These are phyloP conservation scores for Brassica nigra DNA, from an alignment of 345 rosid genomes.

Conservation along the genomic window DNA sequence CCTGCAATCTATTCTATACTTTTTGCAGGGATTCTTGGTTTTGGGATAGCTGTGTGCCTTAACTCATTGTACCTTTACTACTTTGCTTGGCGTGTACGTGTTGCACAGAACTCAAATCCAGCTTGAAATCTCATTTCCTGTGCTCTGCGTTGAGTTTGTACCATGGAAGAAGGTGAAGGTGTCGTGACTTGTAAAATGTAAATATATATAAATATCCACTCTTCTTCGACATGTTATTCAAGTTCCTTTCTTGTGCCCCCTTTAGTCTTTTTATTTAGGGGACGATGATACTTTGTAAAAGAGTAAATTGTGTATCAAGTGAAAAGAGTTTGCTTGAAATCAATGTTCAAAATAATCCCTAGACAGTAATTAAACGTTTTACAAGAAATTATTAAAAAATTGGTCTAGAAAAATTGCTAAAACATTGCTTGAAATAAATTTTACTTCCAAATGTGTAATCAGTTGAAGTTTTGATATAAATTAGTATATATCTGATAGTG, in stretches of 20 bases:
- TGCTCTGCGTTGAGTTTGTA: slow-evolving; percentile 22
- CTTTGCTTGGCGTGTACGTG: slow-evolving; percentile 58
- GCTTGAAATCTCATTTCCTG: slow-evolving; percentile 45
- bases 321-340: no score
- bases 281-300: background rate
- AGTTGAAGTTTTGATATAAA: no score
- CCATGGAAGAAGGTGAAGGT: background rate
- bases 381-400: no score
- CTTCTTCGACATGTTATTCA: slow-evolving; percentile 18
- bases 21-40: slow-evolving; percentile 71
- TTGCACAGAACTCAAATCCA: slow-evolving; percentile 48
- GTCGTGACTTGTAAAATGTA: slow-evolving; percentile 28
- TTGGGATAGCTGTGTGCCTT: slow-evolving; percentile 72
- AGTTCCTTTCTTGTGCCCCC: slow-evolving; percentile 5
- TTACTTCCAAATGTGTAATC: no score
- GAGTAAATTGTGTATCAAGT: no score
- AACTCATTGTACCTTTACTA: slow-evolving; percentile 70
- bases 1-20: slow-evolving; percentile 61
- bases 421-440: no score
- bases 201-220: background rate
- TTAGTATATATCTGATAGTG: background rate
- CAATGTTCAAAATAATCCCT: no score
- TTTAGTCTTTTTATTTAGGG: background rate
- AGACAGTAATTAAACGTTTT: no score
- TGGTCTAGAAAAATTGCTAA: no score